Evolutionary conservation across 306 rosid species (phyloP).

Genomic region (Hylodesmum podocarpum): DNA sequence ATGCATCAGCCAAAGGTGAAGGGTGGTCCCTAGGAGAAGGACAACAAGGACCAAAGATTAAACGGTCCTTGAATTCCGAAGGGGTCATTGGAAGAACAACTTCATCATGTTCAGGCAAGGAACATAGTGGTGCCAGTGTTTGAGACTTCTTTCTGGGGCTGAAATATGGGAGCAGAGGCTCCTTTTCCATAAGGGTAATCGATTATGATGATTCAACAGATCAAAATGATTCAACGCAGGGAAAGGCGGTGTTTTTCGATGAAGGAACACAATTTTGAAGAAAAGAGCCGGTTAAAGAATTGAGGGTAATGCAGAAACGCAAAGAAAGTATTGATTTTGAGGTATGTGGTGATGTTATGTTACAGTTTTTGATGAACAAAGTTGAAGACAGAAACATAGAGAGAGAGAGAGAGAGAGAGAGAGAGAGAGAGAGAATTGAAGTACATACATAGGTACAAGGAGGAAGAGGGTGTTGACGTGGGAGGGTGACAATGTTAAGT

Average conservation of each 20-base stretch:
- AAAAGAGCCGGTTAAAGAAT: neutral
- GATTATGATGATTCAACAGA: neutral
- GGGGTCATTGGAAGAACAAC: slow-evolving; percentile 56
- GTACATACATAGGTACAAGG: neutral
- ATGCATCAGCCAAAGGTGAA: slow-evolving; percentile 62
- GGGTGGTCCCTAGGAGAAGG: slow-evolving; percentile 47
- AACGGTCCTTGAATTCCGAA: slow-evolving; percentile 68
- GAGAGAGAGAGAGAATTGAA: neutral
- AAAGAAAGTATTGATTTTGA: neutral
- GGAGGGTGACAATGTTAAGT: neutral
- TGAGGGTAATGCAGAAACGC: neutral
- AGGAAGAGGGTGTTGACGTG: slow-evolving; percentile 12
- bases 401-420: neutral
- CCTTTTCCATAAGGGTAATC: slow-evolving; percentile 64
- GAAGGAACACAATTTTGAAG: neutral
- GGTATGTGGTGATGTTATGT: too few species aligned
- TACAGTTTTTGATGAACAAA: neutral
- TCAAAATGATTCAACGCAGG: neutral
- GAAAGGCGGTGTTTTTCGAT: slow-evolving; percentile 12
- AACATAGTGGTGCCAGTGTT: slow-evolving; percentile 28
- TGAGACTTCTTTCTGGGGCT: slow-evolving; percentile 53
- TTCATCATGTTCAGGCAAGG: slow-evolving; percentile 76
- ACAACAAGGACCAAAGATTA: slow-evolving; percentile 68
- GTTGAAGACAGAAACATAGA: too few species aligned
- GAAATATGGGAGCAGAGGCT: slow-evolving; percentile 69